phyloP scores from a whole-genome alignment of 768 basidiomycete genomes.

The Rhizopogon rudus region DNA sequence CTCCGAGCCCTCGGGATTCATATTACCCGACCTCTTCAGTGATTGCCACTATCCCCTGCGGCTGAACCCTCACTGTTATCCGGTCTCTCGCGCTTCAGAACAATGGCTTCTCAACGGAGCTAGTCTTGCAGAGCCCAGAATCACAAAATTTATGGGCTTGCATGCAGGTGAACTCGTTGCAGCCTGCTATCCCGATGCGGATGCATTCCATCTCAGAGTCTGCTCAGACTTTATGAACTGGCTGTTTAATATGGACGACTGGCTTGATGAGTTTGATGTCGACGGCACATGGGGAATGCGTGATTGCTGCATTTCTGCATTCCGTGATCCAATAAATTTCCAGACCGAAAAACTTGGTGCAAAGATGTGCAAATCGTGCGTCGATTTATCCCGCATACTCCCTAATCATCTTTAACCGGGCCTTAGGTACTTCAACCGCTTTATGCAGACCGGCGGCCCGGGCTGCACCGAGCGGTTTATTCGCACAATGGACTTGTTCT shows the following conservation, averaged over 20 bases:
- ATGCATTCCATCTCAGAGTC: conserved; percentile 55
- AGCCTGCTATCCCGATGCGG: conserved; percentile 53
- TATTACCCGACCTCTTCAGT: conserved; percentile 32
- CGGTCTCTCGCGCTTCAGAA: not conserved
- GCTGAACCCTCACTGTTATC: not conserved
- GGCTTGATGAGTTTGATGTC: conserved; percentile 35
- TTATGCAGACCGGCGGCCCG: conserved; percentile 31
- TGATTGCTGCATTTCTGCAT: conserved; percentile 23
- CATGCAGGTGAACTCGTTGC: conserved; percentile 66
- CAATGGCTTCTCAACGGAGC: conserved; percentile 13
- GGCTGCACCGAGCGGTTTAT: conserved; percentile 38
- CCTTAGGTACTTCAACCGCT: conserved; percentile 33
- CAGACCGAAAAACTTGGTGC: conserved; percentile 24
- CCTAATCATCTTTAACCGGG: not conserved
- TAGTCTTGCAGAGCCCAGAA: conserved; percentile 24
- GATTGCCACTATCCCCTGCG: not conserved
- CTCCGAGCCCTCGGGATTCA: conserved; percentile 18
- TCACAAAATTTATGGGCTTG: conserved; percentile 45
- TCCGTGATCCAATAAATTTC: conserved; percentile 23
- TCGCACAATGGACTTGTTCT: conserved; percentile 35
- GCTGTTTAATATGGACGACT: conserved; percentile 38
- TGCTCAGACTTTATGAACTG: conserved; percentile 63
- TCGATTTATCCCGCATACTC: not conserved
- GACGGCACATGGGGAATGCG: conserved; percentile 26
- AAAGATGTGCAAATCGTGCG: conserved; percentile 31